Conservation (phyloP, 257 asterid genomes). For the Petunia axillaris region DNA sequence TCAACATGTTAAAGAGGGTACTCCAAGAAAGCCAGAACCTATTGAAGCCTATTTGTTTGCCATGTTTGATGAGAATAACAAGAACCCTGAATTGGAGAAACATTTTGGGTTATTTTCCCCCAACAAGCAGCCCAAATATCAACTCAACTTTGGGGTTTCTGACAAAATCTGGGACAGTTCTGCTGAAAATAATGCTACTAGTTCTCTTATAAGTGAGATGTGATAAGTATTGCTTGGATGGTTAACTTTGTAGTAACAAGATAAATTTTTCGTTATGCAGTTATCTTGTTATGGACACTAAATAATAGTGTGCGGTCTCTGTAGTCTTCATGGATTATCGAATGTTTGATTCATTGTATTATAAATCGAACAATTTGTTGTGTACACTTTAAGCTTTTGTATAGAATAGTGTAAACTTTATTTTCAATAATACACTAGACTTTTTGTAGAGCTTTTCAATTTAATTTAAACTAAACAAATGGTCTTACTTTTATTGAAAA, state of each 20-base stretch:
- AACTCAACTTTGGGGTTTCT: not conserved
- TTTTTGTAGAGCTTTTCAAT: too few species aligned
- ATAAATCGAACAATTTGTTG: too few species aligned
- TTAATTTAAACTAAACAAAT: too few species aligned
- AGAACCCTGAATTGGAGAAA: conserved; percentile 45
- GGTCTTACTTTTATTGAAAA: too few species aligned
- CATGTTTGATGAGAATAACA: conserved; percentile 43
- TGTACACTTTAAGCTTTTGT: too few species aligned
- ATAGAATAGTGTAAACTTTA: too few species aligned
- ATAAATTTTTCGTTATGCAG: not conserved
- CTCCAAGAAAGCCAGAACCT: conserved; percentile 30
- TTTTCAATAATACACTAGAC: too few species aligned
- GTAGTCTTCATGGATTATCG: not conserved
- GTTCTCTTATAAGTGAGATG: too few species aligned
- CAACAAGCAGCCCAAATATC: conserved; percentile 39
- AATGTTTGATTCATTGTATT: too few species aligned
- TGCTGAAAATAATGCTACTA: too few species aligned
- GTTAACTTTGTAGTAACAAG: not conserved
- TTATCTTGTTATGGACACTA: not conserved
- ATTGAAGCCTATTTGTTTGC: conserved; percentile 41
- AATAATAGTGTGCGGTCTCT: not conserved
- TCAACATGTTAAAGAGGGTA: conserved; percentile 30
- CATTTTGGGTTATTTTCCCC: conserved; percentile 43
- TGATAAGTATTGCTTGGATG: not conserved
- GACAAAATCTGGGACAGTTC: too few species aligned